A percentile compares a stretch with the other conserved stretches of the same genome.
phyloP scores from a whole-genome alignment of 1,139 yeast genomes.

The Kurtzmaniella quercitrusa region DNA sequence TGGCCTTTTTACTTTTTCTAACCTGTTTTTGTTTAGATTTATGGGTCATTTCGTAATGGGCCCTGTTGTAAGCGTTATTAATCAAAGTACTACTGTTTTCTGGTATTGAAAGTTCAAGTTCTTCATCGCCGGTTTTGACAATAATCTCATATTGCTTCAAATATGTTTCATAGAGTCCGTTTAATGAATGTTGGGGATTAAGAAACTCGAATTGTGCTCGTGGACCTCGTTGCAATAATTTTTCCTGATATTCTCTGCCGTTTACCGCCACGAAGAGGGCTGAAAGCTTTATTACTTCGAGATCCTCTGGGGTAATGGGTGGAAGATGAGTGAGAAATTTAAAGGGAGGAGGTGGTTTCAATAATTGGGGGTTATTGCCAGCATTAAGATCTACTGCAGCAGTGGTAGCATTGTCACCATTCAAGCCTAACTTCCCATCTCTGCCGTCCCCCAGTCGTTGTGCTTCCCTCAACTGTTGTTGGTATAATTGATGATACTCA shows the following conservation, averaged over 20 bases:
- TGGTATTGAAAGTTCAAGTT: conserved; percentile 12
- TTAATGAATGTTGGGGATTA: conserved; percentile 54
- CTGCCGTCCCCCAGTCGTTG: no score
- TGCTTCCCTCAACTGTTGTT: conserved; percentile 25
- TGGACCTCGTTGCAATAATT: conserved; percentile 29
- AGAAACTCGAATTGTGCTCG: conserved; percentile 67
- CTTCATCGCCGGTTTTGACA: conserved; percentile 12
- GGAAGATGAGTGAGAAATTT: conserved; percentile 49
- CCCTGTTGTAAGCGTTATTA: conserved; percentile 50
- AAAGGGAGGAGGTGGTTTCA: conserved; percentile 34
- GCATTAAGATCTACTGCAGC: neutral
- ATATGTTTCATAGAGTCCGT: conserved; percentile 47
- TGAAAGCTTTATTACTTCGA: conserved; percentile 64
- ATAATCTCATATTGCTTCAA: conserved; percentile 54
- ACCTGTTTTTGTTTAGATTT: conserved; percentile 25
- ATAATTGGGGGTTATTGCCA: neutral
- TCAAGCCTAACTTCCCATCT: no score
- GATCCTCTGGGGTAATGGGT: conserved; percentile 58
- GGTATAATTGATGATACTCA: conserved; percentile 57
- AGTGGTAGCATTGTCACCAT: no score
- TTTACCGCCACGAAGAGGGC: conserved; percentile 65
- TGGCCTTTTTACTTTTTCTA: conserved; percentile 28
- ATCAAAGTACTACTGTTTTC: conserved; percentile 28
- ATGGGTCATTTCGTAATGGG: conserved; percentile 46
- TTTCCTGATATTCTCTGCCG: conserved; percentile 43